Evolutionary conservation across 1,284 basidiomycete genomes (phyloP), one percentile per base, ranked within the genome.

Genomic region (Boletus holoroseus): DNA sequence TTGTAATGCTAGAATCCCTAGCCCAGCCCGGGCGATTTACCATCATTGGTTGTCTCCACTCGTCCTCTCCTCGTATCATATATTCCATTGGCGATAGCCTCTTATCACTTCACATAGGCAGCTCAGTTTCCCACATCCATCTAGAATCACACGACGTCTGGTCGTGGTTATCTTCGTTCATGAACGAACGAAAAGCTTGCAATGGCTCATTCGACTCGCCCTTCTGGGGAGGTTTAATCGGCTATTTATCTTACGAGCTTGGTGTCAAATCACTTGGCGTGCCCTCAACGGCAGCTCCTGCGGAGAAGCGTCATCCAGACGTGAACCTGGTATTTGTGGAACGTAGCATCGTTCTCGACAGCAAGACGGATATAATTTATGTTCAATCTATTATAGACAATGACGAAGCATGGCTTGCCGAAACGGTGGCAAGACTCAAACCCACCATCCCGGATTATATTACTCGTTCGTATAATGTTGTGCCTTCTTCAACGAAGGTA

Each of bases 181-280:
- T 88, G 82, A 73, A 69, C 32, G 55, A 68, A 22, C 73, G 69
- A 44, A 74, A 70, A 51, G 77, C 74, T 5, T 49, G 58, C 16
- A 71, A 71, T 18, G 85, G 86, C 5, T 61, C 62, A 42, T 56
- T 71, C 7, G 71, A 76, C 7, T 64, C 81, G 30, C 87, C 87
- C 0, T 90, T 90, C 62, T 89, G 88, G 86, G 88, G 86, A 40
- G 88, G 87, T 20, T 68, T 90, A 13, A 67, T 88, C 22, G 87
- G 87, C 7, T 79, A 76, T 52, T 67, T 90, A 44, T 85, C 82
- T 61, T 90, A 90, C 59, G 88, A 89, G 62, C 71, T 88, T 12
- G 87, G 87, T n/a, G 74, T 83, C 6, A 66, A 76, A 32, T 72
- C 76, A 3, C 66, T 88, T 28, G 60, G 68, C 28, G 68, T 80